Conservation (phyloP, 768 basidiomycete species). For the Clathrus columnatus region DNA sequence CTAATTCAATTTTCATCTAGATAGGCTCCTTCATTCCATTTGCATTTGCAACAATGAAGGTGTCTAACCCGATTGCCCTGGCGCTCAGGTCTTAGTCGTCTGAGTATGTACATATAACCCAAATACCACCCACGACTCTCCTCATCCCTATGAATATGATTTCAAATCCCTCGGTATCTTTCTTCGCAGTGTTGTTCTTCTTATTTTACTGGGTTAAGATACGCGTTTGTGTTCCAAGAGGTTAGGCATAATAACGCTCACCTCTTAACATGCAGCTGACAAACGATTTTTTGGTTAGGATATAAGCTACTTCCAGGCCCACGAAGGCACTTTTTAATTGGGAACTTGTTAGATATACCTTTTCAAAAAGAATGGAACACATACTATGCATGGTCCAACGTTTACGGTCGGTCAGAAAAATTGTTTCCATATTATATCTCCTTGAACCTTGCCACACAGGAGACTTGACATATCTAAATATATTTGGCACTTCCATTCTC, state of each 20-base stretch:
- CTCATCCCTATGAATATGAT: too few relatives aligned
- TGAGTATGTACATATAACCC: too few relatives aligned
- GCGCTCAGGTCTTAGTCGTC: too few relatives aligned
- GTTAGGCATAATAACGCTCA: background rate
- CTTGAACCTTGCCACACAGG: background rate
- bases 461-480: constrained; percentile 10
- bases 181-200: too few relatives aligned
- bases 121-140: too few relatives aligned
- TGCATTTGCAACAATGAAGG: too few relatives aligned
- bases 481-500: constrained; percentile 9
- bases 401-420: background rate
- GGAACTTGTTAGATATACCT: background rate
- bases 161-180: too few relatives aligned
- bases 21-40: too few relatives aligned
- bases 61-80: too few relatives aligned
- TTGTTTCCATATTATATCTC: background rate
- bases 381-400: background rate
- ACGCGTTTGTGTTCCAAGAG: background rate
- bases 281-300: background rate
- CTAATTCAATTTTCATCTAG: too few relatives aligned
- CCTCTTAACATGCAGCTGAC: background rate
- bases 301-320: constrained; percentile 1
- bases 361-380: background rate
- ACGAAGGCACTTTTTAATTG: background rate
- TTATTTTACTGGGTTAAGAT: background rate